Percentiles rank a stretch among this genome's conserved stretches.
Evolutionary conservation across 257 asterid species (phyloP).

Genomic region (Pogostemon cablin): DNA sequence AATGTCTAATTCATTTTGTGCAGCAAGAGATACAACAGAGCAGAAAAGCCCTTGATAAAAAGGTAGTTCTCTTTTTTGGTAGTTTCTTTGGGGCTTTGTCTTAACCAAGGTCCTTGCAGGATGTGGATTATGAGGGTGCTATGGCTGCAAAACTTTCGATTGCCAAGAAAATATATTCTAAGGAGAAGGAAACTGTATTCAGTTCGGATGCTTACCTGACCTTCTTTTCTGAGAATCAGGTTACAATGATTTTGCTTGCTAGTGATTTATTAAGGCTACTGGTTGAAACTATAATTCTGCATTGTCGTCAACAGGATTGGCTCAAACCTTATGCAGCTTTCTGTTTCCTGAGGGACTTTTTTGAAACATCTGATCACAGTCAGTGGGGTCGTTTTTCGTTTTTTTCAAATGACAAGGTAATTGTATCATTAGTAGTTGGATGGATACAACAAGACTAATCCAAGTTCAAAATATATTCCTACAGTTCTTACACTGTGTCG

Average conservation of each 20-base stretch:
- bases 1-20: conserved; percentile 24
- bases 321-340: conserved; percentile 93
- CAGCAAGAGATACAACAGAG: conserved; percentile 80
- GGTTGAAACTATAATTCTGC: conserved; percentile 2
- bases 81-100: neutral
- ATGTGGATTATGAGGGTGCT: conserved; percentile 87
- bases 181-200: conserved; percentile 76
- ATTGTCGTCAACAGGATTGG: conserved; percentile 70
- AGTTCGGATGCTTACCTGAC: conserved; percentile 66
- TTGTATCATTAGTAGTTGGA: neutral
- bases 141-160: conserved; percentile 84
- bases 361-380: conserved; percentile 94
- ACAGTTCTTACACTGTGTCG: conserved; percentile 18
- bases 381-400: conserved; percentile 93
- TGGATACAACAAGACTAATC: too few species aligned
- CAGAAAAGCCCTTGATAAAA: conserved; percentile 62
- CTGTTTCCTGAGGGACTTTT: conserved; percentile 92
- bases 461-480: too few species aligned
- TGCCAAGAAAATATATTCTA: conserved; percentile 74
- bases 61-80: conserved; percentile 50
- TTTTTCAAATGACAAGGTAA: conserved; percentile 73
- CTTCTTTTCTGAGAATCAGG: conserved; percentile 88
- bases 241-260: conserved; percentile 31
- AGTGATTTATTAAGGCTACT: neutral
- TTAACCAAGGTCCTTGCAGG: conserved; percentile 45